Conservation (phyloP, 805 yeast species). For the Lachancea dasiensis region DNA sequence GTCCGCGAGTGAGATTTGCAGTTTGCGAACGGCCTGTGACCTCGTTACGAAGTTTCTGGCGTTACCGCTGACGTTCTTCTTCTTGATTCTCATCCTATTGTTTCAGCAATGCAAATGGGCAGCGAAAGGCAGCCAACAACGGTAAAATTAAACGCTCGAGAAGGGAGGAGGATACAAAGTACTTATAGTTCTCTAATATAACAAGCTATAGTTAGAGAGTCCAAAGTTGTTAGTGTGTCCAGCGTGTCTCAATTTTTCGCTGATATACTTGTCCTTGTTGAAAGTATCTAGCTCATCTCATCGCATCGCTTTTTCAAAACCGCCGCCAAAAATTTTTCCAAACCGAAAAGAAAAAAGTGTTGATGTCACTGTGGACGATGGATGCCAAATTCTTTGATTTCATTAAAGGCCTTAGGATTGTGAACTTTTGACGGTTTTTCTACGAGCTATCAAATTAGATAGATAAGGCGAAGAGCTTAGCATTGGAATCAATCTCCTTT, state of each 20-base stretch:
- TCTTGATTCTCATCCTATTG: conserved; percentile 58
- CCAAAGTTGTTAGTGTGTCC: not conserved
- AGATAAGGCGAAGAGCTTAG: too few species aligned
- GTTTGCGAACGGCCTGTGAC: conserved; percentile 86
- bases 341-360: not conserved
- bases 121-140: not conserved
- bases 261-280: too few species aligned
- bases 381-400: not conserved
- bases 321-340: conserved; percentile 16
- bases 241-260: not conserved
- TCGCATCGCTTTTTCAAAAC: conserved; percentile 17
- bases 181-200: not conserved
- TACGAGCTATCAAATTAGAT: too few species aligned
- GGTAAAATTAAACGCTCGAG: too few species aligned
- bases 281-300: conserved; percentile 20
- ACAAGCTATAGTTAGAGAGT: not conserved
- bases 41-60: conserved; percentile 91
- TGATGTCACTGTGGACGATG: conserved; percentile 1
- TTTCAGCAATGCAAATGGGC: not conserved
- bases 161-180: not conserved
- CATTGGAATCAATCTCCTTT: too few species aligned
- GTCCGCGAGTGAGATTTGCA: conserved; percentile 92
- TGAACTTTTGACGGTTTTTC: too few species aligned
- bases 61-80: conserved; percentile 79
- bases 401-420: not conserved